Evolutionary conservation across 225 moss, liverwort and hornwort species (phyloP).

Genomic region (Asterella californica): DNA sequence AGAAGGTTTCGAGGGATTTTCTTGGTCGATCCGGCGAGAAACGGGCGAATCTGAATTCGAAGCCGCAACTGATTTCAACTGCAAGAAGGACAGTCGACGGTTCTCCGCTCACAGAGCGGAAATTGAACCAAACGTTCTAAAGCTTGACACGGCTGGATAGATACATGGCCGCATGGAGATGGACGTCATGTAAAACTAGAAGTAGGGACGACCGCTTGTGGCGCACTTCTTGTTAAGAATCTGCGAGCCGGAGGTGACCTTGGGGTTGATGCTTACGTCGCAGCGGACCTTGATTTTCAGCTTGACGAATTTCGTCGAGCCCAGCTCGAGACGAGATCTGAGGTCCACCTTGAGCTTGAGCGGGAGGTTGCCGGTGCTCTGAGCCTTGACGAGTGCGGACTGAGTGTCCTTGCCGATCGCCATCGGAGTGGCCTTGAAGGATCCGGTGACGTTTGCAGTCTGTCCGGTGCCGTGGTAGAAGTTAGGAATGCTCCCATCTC

Average conservation of each 20-base stretch:
- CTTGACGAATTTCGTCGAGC: conserved; percentile 3
- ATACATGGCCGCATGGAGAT: neutral
- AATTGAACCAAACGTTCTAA: no score
- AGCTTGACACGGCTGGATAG: neutral
- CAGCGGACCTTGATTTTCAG: conserved; percentile 17
- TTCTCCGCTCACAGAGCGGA: neutral
- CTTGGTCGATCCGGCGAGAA: neutral
- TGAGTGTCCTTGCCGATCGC: conserved; percentile 13
- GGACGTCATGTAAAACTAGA: neutral
- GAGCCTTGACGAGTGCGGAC: neutral
- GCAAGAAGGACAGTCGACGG: neutral
- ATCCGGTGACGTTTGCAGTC: neutral
- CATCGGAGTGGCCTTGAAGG: conserved; percentile 19
- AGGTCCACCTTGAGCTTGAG: conserved; percentile 16
- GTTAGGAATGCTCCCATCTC: conserved; percentile 2
- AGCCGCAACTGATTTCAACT: neutral
- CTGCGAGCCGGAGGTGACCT: conserved; percentile 13
- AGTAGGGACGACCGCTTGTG: conserved; percentile 7
- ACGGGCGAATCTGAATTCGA: no score
- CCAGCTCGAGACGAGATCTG: conserved; percentile 6
- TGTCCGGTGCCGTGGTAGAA: neutral
- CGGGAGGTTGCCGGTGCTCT: neutral
- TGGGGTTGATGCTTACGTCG: conserved; percentile 9
- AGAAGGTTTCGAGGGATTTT: neutral
- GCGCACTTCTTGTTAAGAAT: conserved; percentile 18